phyloP scores from a whole-genome alignment of 2,329 filamentous ascomycete species.

The Botrytis fabae region DNA sequence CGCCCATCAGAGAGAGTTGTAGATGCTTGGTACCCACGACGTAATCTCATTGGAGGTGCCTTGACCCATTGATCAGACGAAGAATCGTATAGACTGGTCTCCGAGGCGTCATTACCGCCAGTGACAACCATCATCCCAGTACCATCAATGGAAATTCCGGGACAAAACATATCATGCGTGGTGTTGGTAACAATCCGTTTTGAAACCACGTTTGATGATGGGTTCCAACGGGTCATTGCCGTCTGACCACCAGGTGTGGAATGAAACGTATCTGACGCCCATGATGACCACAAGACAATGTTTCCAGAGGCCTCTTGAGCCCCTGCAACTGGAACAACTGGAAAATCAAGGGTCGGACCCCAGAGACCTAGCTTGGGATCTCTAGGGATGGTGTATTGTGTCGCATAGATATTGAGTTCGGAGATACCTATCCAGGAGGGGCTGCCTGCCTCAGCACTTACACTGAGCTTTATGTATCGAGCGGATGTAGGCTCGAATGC shows the following conservation, averaged over 20 bases:
- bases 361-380: conserved; percentile 6
- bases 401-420: conserved; percentile 12
- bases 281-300: conserved; percentile 13
- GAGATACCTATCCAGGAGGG: conserved; percentile 6
- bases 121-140: conserved; percentile 15
- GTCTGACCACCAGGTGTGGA: conserved; percentile 10
- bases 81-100: conserved; percentile 14
- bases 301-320: conserved; percentile 15
- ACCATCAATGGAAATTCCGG: conserved; percentile 12
- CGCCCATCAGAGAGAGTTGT: conserved; percentile 16
- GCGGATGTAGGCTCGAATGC: conserved; percentile 7
- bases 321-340: conserved; percentile 15
- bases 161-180: conserved; percentile 17
- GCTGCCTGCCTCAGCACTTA: background rate
- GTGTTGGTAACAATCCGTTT: conserved; percentile 11
- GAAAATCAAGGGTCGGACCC: conserved; percentile 10
- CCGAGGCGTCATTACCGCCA: conserved; percentile 10
- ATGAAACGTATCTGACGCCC: conserved; percentile 9
- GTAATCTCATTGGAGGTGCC: background rate
- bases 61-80: conserved; percentile 9
- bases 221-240: conserved; percentile 9
- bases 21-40: conserved; percentile 17
- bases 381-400: conserved; percentile 3
- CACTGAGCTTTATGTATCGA: conserved; percentile 10
- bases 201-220: background rate